Conservation (phyloP, 2,329 filamentous ascomycete genomes). For the Botrytis elliptica region DNA sequence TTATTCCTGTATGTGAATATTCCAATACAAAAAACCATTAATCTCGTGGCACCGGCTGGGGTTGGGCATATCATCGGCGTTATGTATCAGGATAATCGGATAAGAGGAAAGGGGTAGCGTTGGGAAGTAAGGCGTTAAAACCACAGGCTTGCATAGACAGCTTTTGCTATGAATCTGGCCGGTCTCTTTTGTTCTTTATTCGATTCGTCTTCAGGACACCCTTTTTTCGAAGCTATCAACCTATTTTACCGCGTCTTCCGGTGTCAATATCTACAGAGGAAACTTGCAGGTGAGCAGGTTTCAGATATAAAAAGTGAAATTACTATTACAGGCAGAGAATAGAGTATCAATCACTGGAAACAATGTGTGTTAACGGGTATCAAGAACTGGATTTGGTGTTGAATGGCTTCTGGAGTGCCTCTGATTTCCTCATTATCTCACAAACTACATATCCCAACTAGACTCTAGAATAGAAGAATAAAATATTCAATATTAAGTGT, state of each 20-base stretch:
- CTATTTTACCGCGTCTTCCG: background rate
- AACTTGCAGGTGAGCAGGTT: background rate
- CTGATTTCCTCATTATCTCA: background rate
- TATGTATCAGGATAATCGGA: background rate
- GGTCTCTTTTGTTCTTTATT: background rate
- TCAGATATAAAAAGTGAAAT: background rate
- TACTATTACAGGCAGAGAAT: background rate
- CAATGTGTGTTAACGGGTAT: background rate
- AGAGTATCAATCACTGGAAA: background rate
- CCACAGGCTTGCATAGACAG: background rate
- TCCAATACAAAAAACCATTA: background rate
- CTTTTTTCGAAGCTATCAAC: background rate
- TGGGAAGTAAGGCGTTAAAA: background rate
- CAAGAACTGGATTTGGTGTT: background rate
- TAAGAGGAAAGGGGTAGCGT: background rate
- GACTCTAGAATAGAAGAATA: background rate
- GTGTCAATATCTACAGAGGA: background rate
- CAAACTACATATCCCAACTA: background rate
- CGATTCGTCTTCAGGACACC: background rate
- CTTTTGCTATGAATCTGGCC: background rate
- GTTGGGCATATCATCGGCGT: slow-evolving; percentile 8
- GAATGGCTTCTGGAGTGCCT: background rate
- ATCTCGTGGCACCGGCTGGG: background rate
- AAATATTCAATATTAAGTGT: background rate
- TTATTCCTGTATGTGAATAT: slow-evolving; percentile 2